A percentile compares a stretch with the other conserved stretches of the same genome.
phyloP scores from a whole-genome alignment of 306 rosid genomes.

The Fagus sylvatica region DNA sequence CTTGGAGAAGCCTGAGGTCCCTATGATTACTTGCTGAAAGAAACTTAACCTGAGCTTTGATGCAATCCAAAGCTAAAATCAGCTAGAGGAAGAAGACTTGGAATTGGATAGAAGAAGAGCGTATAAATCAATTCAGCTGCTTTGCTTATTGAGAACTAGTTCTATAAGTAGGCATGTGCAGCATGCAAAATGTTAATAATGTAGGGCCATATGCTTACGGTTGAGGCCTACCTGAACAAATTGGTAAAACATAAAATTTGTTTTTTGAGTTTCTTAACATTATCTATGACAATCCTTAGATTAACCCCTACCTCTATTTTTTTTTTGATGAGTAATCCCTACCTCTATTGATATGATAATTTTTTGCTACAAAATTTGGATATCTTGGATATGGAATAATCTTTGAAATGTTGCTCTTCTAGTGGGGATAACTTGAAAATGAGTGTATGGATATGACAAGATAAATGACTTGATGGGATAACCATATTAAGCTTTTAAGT shows the following conservation, averaged over 20 bases:
- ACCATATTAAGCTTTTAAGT: constrained; percentile 29
- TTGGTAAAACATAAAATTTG: constrained; percentile 15
- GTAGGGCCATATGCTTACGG: constrained; percentile 51
- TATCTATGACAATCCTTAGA: background rate
- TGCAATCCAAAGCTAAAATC: constrained; percentile 20
- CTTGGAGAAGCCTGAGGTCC: constrained; percentile 9
- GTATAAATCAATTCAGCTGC: constrained; percentile 28
- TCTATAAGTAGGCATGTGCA: constrained; percentile 51
- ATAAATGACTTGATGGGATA: constrained; percentile 25
- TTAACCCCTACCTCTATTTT: background rate
- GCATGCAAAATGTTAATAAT: constrained; percentile 40
- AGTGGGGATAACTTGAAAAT: constrained; percentile 35
- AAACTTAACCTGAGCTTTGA: constrained; percentile 26
- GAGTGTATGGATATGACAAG: constrained; percentile 36
- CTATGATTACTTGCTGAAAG: constrained; percentile 23
- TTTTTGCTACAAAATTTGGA: background rate
- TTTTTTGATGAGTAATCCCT: background rate
- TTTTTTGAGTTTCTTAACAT: background rate
- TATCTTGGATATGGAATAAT: constrained; percentile 19
- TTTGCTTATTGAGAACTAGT: constrained; percentile 28
- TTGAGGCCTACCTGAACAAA: constrained; percentile 38
- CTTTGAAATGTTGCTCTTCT: constrained; percentile 38
- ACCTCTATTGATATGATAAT: background rate
- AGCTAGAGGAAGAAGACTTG: constrained; percentile 3
- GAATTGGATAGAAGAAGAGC: constrained; percentile 23